Percentiles rank a stretch among this genome's conserved stretches.
phyloP scores from a whole-genome alignment of 805 yeast genomes.

The Candida pseudoglaebosa region DNA sequence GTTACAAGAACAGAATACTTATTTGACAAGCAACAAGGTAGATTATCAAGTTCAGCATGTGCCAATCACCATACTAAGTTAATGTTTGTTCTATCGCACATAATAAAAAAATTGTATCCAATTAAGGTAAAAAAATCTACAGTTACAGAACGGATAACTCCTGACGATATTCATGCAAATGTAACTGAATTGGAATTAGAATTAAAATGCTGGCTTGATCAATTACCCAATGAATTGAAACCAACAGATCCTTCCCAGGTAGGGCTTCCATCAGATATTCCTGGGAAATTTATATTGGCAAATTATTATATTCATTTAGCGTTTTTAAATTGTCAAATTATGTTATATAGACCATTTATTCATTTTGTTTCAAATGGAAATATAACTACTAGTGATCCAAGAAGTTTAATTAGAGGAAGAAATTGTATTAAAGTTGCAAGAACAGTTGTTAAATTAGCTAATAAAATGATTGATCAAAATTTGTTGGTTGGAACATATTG shows the following conservation, averaged over 20 bases:
- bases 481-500: constrained; percentile 82
- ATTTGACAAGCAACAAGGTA: constrained; percentile 43
- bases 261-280: constrained; percentile 18
- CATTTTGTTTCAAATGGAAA: constrained; percentile 67
- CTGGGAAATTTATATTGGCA: constrained; percentile 63
- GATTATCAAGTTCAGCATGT: constrained; percentile 68
- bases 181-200: constrained; percentile 66
- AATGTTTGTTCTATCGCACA: constrained; percentile 64
- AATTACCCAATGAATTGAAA: constrained; percentile 64
- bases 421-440: constrained; percentile 83
- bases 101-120: constrained; percentile 73
- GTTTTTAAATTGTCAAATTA: constrained; percentile 72
- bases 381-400: constrained; percentile 37
- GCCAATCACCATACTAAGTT: constrained; percentile 83
- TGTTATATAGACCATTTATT: constrained; percentile 82
- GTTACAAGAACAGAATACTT: constrained; percentile 63
- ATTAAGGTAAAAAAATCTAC: constrained; percentile 41
- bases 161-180: constrained; percentile 36
- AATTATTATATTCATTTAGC: constrained; percentile 70
- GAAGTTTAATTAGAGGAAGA: constrained; percentile 69
- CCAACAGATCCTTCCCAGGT: constrained; percentile 57
- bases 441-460: constrained; percentile 74
- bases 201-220: constrained; percentile 66
- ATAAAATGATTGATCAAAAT: constrained; percentile 70
- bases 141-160: constrained; percentile 13